Conservation (phyloP, 2,329 filamentous ascomycete species). For the Hypoxylon sp. region DNA sequence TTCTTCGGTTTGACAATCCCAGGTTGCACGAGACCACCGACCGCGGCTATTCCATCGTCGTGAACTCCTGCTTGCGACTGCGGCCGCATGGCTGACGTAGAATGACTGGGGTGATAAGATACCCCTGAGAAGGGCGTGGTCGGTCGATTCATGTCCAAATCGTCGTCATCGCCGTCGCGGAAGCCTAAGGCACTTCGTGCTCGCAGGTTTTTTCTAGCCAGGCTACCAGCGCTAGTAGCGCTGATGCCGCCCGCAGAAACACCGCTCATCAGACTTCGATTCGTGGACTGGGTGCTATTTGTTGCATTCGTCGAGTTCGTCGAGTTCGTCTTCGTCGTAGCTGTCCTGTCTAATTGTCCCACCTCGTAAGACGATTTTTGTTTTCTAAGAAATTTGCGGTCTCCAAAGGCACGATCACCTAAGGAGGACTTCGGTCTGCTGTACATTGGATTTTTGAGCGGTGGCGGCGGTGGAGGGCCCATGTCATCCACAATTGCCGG, state of each 20-base stretch:
- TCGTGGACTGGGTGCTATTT: slow-evolving; percentile 77
- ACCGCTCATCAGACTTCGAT: slow-evolving; percentile 92
- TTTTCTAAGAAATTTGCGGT: slow-evolving; percentile 64
- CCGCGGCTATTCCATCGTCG: slow-evolving; percentile 73
- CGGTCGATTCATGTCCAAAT: slow-evolving; percentile 64
- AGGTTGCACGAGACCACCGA: slow-evolving; percentile 82
- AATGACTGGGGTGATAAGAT: slow-evolving; percentile 93
- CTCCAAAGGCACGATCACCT: slow-evolving; percentile 56
- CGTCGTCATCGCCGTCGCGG: slow-evolving; percentile 61
- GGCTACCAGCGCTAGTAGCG: slow-evolving; percentile 93
- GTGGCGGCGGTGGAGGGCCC: slow-evolving; percentile 48
- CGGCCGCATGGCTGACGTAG: slow-evolving; percentile 66
- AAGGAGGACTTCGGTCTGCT: slow-evolving; percentile 71
- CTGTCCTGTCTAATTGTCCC: slow-evolving; percentile 78
- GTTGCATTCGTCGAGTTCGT: slow-evolving; percentile 83
- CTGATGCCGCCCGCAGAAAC: slow-evolving; percentile 91
- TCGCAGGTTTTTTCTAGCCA: slow-evolving; percentile 78
- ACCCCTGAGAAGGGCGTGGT: slow-evolving; percentile 78
- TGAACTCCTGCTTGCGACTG: slow-evolving; percentile 75
- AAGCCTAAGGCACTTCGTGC: slow-evolving; percentile 74
- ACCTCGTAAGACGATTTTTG: slow-evolving; percentile 85
- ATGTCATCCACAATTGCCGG: slow-evolving; percentile 60
- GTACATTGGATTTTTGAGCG: slow-evolving; percentile 63
- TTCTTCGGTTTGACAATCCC: slow-evolving; percentile 73
- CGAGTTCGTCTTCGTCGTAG: slow-evolving; percentile 87